Evolutionary conservation across 1,284 basidiomycete genomes (phyloP).

Genomic region (Austroboletus novae-zelandiae): DNA sequence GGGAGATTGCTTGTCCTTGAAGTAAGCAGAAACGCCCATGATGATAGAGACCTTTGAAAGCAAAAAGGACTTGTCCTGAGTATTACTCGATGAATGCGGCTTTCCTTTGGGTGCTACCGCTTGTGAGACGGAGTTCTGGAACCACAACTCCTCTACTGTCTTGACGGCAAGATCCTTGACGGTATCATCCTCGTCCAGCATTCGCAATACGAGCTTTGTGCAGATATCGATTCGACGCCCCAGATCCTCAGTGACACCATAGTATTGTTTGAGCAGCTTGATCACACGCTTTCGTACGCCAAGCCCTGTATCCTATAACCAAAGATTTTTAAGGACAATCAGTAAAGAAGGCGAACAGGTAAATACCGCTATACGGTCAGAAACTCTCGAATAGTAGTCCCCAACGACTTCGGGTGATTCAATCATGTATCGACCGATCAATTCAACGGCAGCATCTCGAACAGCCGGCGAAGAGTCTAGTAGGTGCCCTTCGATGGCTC

Average conservation of each 20-base stretch:
- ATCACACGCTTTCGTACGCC: slow-evolving; percentile 93
- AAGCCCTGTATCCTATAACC: slow-evolving; percentile 80
- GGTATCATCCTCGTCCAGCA: slow-evolving; percentile 89
- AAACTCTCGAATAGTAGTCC: slow-evolving; percentile 84
- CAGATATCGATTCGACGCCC: slow-evolving; percentile 77
- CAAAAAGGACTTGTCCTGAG: slow-evolving; percentile 50
- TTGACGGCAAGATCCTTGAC: slow-evolving; percentile 91
- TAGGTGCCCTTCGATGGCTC: slow-evolving; percentile 85
- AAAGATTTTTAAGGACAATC: not conserved
- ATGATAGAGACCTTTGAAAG: slow-evolving; percentile 72
- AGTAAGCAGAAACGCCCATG: slow-evolving; percentile 80
- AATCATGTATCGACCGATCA: slow-evolving; percentile 94
- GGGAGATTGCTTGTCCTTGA: slow-evolving; percentile 79
- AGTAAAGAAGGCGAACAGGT: not conserved
- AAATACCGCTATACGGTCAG: slow-evolving; percentile 82
- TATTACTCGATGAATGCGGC: slow-evolving; percentile 24
- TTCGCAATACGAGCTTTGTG: slow-evolving; percentile 77
- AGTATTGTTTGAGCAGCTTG: slow-evolving; percentile 86
- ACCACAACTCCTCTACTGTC: slow-evolving; percentile 89
- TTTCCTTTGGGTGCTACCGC: slow-evolving; percentile 38
- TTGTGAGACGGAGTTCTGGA: slow-evolving; percentile 41
- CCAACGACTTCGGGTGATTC: slow-evolving; percentile 81
- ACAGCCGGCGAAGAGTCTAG: slow-evolving; percentile 90
- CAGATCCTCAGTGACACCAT: slow-evolving; percentile 59
- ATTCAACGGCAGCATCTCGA: slow-evolving; percentile 91